A percentile compares a stretch with the other conserved stretches of the same genome.
Conservation (phyloP, 805 yeast species). For the Debaryomyces prosopidis region DNA sequence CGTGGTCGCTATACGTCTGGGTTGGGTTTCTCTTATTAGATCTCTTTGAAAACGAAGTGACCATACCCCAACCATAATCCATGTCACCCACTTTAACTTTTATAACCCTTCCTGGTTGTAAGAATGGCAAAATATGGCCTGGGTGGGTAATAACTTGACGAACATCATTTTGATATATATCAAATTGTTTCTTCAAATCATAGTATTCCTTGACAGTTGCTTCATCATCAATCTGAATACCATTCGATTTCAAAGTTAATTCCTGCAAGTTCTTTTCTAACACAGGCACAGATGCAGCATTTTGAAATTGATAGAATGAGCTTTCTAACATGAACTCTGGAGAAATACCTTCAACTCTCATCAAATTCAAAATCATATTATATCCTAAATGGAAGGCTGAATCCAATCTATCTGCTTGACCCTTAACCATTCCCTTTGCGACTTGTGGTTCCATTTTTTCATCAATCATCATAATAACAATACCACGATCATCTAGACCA, state of each 20-base stretch:
- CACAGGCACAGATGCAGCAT: conserved; percentile 84
- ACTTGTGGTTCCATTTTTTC: conserved; percentile 99
- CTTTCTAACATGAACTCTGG: conserved; percentile 96
- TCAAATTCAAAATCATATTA: conserved; percentile 92
- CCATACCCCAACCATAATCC: conserved; percentile 97
- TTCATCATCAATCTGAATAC: conserved; percentile 70
- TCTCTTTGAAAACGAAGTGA: conserved; percentile 74
- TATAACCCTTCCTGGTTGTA: conserved; percentile 86
- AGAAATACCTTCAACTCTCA: conserved; percentile 97
- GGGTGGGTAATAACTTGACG: conserved; percentile 89
- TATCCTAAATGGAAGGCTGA: conserved; percentile 98
- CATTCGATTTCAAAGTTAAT: conserved; percentile 49
- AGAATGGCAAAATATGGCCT: conserved; percentile 74
- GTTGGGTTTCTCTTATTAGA: conserved; percentile 57
- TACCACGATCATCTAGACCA: conserved; percentile 98
- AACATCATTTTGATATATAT: conserved; percentile 69
- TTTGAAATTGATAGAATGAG: conserved; percentile 95
- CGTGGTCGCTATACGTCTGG: conserved; percentile 74
- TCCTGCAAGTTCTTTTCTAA: conserved; percentile 68
- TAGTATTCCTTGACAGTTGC: conserved; percentile 75
- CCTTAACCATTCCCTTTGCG: conserved; percentile 99
- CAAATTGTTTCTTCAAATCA: conserved; percentile 73
- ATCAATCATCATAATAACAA: conserved; percentile 98
- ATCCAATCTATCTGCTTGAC: conserved; percentile 96
- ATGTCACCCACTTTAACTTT: conserved; percentile 59